Conservation (phyloP, 2,329 filamentous ascomycete genomes). For the Colletotrichum tofieldiae region DNA sequence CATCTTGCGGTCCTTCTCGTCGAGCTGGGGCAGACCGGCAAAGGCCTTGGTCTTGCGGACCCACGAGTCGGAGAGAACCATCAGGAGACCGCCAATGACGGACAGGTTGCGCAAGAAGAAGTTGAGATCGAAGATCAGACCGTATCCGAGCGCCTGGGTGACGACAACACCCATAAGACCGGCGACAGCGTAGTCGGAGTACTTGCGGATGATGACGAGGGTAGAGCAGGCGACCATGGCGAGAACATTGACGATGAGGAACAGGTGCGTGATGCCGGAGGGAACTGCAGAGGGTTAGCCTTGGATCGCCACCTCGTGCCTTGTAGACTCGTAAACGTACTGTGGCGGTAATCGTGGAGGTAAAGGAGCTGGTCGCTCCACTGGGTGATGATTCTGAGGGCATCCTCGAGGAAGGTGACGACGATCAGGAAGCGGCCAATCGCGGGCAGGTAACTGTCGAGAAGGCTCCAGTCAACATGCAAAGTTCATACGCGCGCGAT, state of each 20-base stretch:
- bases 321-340: slow-evolving; percentile 70
- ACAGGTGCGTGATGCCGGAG: slow-evolving; percentile 88
- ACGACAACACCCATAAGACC: slow-evolving; percentile 94
- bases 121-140: slow-evolving; percentile 98
- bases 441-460: slow-evolving; percentile 87
- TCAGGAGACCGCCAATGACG: slow-evolving; percentile 95
- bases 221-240: slow-evolving; percentile 87
- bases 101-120: slow-evolving; percentile 99
- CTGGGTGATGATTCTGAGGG: slow-evolving; percentile 95
- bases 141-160: slow-evolving; percentile 95
- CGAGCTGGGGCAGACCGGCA: slow-evolving; percentile 91
- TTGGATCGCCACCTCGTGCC: not conserved
- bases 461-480: slow-evolving; percentile 46
- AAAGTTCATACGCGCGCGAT: slow-evolving; percentile 7
- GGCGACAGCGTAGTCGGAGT: slow-evolving; percentile 92
- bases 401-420: slow-evolving; percentile 98
- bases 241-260: slow-evolving; percentile 91
- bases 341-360: slow-evolving; percentile 91
- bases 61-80: slow-evolving; percentile 99
- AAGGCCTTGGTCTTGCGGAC: slow-evolving; percentile 98
- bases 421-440: slow-evolving; percentile 98
- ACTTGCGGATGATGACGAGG: slow-evolving; percentile 91
- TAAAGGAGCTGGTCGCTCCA: slow-evolving; percentile 96
- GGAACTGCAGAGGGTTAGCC: slow-evolving; percentile 74
- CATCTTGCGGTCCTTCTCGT: slow-evolving; percentile 99